Evolutionary conservation across 768 basidiomycete species (phyloP).

Genomic region (Boletus rubescentipes): DNA sequence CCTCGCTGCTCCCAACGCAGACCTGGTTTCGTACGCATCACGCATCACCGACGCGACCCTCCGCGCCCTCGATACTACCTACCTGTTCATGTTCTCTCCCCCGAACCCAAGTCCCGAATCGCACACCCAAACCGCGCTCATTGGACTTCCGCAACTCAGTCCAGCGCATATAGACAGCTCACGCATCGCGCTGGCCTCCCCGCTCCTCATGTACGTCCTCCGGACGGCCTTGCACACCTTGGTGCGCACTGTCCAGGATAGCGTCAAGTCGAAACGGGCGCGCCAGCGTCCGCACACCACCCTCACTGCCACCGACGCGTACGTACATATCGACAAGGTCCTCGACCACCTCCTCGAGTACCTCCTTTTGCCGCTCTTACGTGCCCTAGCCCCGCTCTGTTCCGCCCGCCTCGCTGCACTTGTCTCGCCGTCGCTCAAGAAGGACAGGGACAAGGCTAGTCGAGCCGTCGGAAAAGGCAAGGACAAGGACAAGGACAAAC

Average conservation of each 20-base stretch:
- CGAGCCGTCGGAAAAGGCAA: constrained; percentile 3
- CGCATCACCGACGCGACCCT: constrained; percentile 21
- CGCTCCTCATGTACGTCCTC: constrained; percentile 25
- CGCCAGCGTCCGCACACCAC: not conserved
- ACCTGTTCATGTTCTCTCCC: constrained; percentile 21
- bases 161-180: constrained; percentile 16
- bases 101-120: not conserved
- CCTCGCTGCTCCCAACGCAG: constrained; percentile 7
- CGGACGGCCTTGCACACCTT: constrained; percentile 21
- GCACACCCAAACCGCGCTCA: not conserved
- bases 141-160: not conserved
- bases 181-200: constrained; percentile 22
- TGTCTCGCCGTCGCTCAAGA: constrained; percentile 1
- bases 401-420: constrained; percentile 15
- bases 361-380: constrained; percentile 22
- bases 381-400: constrained; percentile 21
- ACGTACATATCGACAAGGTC: constrained; percentile 10
- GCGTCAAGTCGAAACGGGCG: constrained; percentile 12
- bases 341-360: constrained; percentile 19
- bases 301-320: not conserved
- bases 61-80: constrained; percentile 17
- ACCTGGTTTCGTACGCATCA: constrained; percentile 4
- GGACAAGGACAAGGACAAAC: constrained; percentile 4
- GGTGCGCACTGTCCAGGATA: constrained; percentile 6
- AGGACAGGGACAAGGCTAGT: constrained; percentile 2